These are phyloP conservation scores for Ascochyta viciae-villosae DNA, from an alignment of 2,329 filamentous ascomycete genomes.

Conservation along the genomic window DNA sequence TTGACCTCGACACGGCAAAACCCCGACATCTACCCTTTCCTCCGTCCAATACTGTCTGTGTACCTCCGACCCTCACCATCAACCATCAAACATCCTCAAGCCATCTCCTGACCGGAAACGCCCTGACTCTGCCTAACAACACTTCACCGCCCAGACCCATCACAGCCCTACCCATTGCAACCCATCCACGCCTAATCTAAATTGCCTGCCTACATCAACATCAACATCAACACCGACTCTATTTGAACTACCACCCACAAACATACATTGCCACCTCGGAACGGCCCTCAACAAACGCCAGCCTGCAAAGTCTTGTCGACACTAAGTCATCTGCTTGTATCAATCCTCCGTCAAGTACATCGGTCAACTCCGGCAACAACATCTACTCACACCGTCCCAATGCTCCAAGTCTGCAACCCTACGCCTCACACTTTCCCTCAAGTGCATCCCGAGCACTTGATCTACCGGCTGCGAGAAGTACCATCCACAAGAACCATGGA, in stretches of 20 bases:
- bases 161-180: slow-evolving; percentile 10
- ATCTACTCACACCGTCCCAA: slow-evolving; percentile 29
- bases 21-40: slow-evolving; percentile 1
- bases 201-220: neutral
- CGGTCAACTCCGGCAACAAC: slow-evolving; percentile 35
- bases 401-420: slow-evolving; percentile 45
- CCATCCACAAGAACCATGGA: slow-evolving; percentile 31
- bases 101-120: slow-evolving; percentile 15
- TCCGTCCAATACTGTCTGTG: slow-evolving; percentile 7
- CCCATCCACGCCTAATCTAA: slow-evolving; percentile 1
- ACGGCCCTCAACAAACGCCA: neutral
- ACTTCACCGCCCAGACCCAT: slow-evolving; percentile 9
- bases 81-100: slow-evolving; percentile 9
- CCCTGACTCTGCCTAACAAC: slow-evolving; percentile 18
- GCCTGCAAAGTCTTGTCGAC: slow-evolving; percentile 2
- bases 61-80: slow-evolving; percentile 18
- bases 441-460: slow-evolving; percentile 41
- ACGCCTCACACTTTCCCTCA: slow-evolving; percentile 36
- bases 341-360: slow-evolving; percentile 1
- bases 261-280: neutral
- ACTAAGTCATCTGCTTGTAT: neutral
- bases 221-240: neutral
- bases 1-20: slow-evolving; percentile 31
- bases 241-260: neutral
- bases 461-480: slow-evolving; percentile 27